Evolutionary conservation across 139 green algal species (phyloP).

Genomic region (Chlorella sp.): DNA sequence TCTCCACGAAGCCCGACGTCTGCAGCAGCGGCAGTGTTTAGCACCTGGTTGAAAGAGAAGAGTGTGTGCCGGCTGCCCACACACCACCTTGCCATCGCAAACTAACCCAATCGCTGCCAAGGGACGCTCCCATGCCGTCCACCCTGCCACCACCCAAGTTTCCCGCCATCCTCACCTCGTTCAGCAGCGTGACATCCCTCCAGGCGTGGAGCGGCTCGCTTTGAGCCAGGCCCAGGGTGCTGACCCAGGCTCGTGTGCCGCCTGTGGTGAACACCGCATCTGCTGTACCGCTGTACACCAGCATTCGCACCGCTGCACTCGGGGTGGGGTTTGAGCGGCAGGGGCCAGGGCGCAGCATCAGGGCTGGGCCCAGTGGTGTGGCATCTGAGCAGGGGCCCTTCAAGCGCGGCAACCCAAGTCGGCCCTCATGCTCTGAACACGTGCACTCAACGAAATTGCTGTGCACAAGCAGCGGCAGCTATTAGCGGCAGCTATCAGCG

Average conservation of each 20-base stretch:
- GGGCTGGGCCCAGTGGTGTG: neutral
- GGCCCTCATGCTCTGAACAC: neutral
- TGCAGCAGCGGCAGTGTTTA: too few species aligned
- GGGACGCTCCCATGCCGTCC: neutral
- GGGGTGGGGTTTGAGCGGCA: neutral
- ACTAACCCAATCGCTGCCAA: neutral
- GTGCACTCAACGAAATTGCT: too few species aligned
- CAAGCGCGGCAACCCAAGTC: neutral
- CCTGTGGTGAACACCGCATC: neutral
- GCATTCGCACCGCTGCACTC: neutral
- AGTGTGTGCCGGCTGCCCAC: neutral
- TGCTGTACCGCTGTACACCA: neutral
- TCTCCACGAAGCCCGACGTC: too few species aligned
- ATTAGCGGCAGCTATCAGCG: too few species aligned
- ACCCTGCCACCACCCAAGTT: neutral
- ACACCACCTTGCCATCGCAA: neutral
- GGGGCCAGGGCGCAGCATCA: too few species aligned
- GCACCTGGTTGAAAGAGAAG: too few species aligned
- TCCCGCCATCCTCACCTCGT: neutral
- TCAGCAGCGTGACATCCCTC: neutral
- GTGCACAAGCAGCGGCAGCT: too few species aligned
- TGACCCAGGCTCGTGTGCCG: neutral
- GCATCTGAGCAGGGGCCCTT: too few species aligned
- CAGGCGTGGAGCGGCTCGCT: neutral
- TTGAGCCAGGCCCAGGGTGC: neutral